Evolutionary conservation across 352 stramenopile genomes (phyloP).

Genomic region (Discostella stelligera): DNA sequence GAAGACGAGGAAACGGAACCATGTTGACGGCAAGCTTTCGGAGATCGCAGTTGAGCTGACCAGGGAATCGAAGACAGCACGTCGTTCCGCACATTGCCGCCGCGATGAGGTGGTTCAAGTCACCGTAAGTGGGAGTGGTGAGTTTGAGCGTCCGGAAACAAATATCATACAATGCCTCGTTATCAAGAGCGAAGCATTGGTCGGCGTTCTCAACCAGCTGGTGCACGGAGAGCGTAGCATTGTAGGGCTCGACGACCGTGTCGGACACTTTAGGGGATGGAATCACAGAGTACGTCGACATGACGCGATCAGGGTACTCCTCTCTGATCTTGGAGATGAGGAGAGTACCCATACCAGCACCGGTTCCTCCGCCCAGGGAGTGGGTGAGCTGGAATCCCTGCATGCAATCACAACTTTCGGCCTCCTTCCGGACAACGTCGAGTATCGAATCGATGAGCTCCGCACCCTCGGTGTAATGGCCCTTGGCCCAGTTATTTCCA

Average conservation of each 20-base stretch:
- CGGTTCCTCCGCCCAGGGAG: slow-evolving; percentile 98
- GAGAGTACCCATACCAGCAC: slow-evolving; percentile 98
- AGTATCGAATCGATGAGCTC: slow-evolving; percentile 98
- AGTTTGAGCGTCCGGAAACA: slow-evolving; percentile 99
- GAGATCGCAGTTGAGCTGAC: slow-evolving; percentile 98
- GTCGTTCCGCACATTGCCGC: slow-evolving; percentile 98
- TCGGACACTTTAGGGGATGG: slow-evolving; percentile 97
- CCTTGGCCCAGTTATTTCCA: slow-evolving; percentile 99
- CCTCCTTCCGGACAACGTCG: slow-evolving; percentile 97
- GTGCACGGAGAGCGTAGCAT: slow-evolving; percentile 98
- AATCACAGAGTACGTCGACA: slow-evolving; percentile 99
- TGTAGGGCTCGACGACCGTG: slow-evolving; percentile 99
- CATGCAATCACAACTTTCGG: slow-evolving; percentile 96
- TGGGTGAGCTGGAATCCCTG: slow-evolving; percentile 99
- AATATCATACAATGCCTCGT: slow-evolving; percentile 99
- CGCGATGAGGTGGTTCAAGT: slow-evolving; percentile 99
- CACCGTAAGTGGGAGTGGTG: slow-evolving; percentile 96
- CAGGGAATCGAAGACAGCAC: slow-evolving; percentile 97
- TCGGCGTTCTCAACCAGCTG: slow-evolving; percentile 99
- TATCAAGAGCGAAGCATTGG: slow-evolving; percentile 99
- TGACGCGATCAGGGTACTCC: slow-evolving; percentile 98
- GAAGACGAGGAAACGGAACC: slow-evolving; percentile 98
- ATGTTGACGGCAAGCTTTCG: slow-evolving; percentile 98
- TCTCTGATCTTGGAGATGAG: slow-evolving; percentile 98
- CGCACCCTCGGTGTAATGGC: slow-evolving; percentile 98